A percentile compares a stretch with the other conserved stretches of the same genome.
Conservation (phyloP, 768 basidiomycete genomes). For the Mrakia hoshinonis region DNA sequence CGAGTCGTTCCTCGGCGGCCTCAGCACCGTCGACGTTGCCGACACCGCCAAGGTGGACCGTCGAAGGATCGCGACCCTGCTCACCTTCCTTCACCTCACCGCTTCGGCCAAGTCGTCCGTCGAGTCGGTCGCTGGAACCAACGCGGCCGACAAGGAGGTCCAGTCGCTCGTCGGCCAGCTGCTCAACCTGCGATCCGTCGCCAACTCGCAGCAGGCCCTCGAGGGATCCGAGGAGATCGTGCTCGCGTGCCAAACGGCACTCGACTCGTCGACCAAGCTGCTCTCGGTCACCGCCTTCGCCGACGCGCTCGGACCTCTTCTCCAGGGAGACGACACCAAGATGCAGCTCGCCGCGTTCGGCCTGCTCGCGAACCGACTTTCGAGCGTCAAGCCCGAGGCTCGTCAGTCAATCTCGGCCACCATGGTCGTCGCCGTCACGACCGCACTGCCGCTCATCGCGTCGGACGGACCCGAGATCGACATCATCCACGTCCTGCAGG, state of each 20-base stretch:
- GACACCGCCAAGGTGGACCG: constrained; percentile 26
- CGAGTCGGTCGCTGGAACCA: constrained; percentile 13
- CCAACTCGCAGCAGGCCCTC: not conserved
- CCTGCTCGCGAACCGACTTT: constrained; percentile 59
- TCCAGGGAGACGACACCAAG: constrained; percentile 29
- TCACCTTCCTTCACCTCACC: constrained; percentile 24
- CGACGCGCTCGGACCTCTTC: constrained; percentile 33
- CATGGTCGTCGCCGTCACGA: constrained; percentile 41
- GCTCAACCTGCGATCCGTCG: constrained; percentile 15
- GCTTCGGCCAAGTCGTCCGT: not conserved
- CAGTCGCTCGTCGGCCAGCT: constrained; percentile 16
- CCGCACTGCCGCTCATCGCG: constrained; percentile 9
- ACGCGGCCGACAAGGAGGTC: not conserved
- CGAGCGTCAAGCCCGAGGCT: constrained; percentile 51
- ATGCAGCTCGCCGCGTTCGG: constrained; percentile 60
- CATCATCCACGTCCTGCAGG: constrained; percentile 46
- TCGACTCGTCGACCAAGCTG: constrained; percentile 52
- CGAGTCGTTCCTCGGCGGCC: constrained; percentile 21
- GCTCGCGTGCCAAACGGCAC: constrained; percentile 42
- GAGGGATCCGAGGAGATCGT: constrained; percentile 31
- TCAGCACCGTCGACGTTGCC: constrained; percentile 11
- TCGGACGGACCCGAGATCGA: not conserved
- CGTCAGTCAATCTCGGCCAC: constrained; percentile 50
- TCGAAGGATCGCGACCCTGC: constrained; percentile 14
- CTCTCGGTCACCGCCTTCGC: constrained; percentile 64